Evolutionary conservation across 2,329 filamentous ascomycete genomes (phyloP).

Genomic region (Phoma herbarum): DNA sequence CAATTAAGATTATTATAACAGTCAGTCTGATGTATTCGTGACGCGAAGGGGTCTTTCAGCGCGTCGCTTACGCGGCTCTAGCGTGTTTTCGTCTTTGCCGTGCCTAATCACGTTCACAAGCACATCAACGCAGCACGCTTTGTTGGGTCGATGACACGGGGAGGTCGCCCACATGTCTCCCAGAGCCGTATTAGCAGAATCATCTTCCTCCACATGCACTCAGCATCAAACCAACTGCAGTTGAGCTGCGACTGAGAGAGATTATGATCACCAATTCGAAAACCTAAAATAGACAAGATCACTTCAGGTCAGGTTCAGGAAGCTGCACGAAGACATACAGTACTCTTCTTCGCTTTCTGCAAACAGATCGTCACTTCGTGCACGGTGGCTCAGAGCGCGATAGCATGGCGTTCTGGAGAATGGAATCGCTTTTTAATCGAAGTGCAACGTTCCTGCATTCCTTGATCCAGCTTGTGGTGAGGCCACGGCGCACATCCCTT

Average conservation of each 20-base stretch:
- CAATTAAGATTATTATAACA: too few species aligned
- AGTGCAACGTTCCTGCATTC: neutral
- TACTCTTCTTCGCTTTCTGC: neutral
- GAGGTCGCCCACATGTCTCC: neutral
- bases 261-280: constrained; percentile 4
- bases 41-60: neutral
- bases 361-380: constrained; percentile 9
- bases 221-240: constrained; percentile 5
- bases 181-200: neutral
- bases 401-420: neutral
- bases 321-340: neutral
- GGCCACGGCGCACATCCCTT: neutral
- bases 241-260: neutral
- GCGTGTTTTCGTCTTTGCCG: neutral
- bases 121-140: neutral
- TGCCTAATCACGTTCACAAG: neutral
- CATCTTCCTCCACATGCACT: constrained; percentile 4
- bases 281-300: neutral
- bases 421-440: neutral
- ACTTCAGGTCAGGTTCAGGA: neutral
- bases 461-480: neutral
- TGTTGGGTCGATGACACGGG: neutral
- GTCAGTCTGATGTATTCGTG: neutral
- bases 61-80: neutral
- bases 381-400: neutral